Conservation (phyloP, 2,329 filamentous ascomycete genomes). For the Botrytis pseudocinerea region DNA sequence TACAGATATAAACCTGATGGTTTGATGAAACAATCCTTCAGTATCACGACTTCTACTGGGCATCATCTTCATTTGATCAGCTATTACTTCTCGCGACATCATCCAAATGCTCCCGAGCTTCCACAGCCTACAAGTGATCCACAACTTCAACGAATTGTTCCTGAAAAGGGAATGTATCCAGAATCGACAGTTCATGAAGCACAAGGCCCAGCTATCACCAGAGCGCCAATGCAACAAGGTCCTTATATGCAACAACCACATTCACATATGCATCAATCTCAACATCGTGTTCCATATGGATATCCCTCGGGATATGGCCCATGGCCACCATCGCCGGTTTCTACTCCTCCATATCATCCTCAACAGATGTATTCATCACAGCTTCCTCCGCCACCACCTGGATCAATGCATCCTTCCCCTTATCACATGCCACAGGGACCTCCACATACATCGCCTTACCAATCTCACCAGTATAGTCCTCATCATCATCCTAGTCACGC, state of each 20-base stretch:
- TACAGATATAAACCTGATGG: slow-evolving; percentile 96
- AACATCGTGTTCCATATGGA: slow-evolving; percentile 43
- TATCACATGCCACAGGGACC: slow-evolving; percentile 38
- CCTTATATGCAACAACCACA: slow-evolving; percentile 42
- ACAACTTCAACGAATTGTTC: slow-evolving; percentile 75
- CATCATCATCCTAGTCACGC: slow-evolving; percentile 31
- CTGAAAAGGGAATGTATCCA: slow-evolving; percentile 93
- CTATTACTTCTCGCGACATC: slow-evolving; percentile 79
- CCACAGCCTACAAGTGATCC: slow-evolving; percentile 82
- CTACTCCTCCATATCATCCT: slow-evolving; percentile 54
- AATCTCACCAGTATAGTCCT: slow-evolving; percentile 35
- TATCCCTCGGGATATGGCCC: slow-evolving; percentile 44
- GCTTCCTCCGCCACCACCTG: slow-evolving; percentile 43
- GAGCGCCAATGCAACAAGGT: slow-evolving; percentile 64
- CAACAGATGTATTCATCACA: slow-evolving; percentile 41
- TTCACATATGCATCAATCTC: slow-evolving; percentile 33
- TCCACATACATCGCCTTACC: slow-evolving; percentile 38
- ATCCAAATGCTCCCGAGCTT: slow-evolving; percentile 70
- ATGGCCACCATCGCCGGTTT: slow-evolving; percentile 58
- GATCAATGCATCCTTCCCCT: slow-evolving; percentile 37
- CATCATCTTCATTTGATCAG: slow-evolving; percentile 97
- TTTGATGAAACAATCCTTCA: slow-evolving; percentile 99
- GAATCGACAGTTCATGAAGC: slow-evolving; percentile 91
- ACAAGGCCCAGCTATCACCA: slow-evolving; percentile 76
- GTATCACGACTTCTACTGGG: slow-evolving; percentile 86